These are phyloP conservation scores for Coemansia sp. DNA, from an alignment of 192 early-diverging fungal genomes.

Conservation along the genomic window DNA sequence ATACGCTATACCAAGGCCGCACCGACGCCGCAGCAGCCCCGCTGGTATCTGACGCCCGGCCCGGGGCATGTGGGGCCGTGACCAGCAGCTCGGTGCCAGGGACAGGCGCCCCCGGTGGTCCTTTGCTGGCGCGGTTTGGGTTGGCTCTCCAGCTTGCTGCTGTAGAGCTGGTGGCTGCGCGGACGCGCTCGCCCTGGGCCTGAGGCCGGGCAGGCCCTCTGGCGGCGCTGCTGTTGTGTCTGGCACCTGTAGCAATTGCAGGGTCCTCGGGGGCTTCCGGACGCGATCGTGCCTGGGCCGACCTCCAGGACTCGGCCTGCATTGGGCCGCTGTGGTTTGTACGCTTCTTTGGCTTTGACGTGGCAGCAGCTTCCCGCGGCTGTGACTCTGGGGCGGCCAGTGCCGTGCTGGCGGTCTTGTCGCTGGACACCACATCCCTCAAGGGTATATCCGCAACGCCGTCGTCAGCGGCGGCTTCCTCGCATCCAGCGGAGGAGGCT, in stretches of 20 bases:
- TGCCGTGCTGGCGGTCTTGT: too few relatives aligned
- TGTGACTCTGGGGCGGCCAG: too few relatives aligned
- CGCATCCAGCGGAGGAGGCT: too few relatives aligned
- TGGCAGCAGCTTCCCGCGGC: background rate
- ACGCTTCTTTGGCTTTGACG: slow-evolving; percentile 1
- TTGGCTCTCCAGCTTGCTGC: slow-evolving; percentile 23
- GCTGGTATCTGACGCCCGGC: background rate
- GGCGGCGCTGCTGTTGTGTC: background rate
- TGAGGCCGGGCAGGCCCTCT: background rate
- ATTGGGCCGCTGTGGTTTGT: background rate
- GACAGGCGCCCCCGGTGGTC: background rate
- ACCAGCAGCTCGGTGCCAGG: background rate
- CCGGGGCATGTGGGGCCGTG: background rate
- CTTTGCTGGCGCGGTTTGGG: slow-evolving; percentile 11
- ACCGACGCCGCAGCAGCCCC: background rate
- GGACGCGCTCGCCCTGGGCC: background rate
- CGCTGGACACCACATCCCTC: too few relatives aligned
- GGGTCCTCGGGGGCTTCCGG: too few relatives aligned
- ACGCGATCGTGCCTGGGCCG: too few relatives aligned
- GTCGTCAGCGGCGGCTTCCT: too few relatives aligned
- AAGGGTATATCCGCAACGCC: background rate
- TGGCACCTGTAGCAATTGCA: too few relatives aligned
- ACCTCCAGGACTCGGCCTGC: slow-evolving; percentile 1
- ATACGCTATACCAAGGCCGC: background rate
- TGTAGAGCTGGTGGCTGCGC: slow-evolving; percentile 1